These are phyloP conservation scores for Sphagnum fallax DNA, from an alignment of 228 moss, liverwort and hornwort species.

Conservation along the genomic window DNA sequence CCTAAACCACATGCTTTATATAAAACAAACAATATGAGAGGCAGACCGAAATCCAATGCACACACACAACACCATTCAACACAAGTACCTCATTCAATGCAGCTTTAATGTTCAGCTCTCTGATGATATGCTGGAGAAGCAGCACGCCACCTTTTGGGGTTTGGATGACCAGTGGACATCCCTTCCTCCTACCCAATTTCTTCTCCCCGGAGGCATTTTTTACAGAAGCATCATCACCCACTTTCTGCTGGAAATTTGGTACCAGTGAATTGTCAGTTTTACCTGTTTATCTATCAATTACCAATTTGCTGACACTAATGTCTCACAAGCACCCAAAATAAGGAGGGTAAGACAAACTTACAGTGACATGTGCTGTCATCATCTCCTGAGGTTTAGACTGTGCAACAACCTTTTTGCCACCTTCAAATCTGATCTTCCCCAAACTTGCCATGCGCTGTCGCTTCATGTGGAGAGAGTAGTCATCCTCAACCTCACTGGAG, in stretches of 20 bases:
- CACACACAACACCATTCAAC: no score
- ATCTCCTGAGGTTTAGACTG: no score
- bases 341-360: no score
- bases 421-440: conserved; percentile 7
- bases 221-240: neutral
- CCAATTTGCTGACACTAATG: no score
- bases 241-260: no score
- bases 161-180: conserved; percentile 1
- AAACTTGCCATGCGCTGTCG: conserved; percentile 12
- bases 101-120: conserved; percentile 9
- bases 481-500: neutral
- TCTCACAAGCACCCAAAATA: no score
- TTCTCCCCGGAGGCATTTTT: neutral
- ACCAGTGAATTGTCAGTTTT: no score
- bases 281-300: no score
- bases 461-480: conserved; percentile 4
- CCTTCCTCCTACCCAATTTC: conserved; percentile 2
- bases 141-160: conserved; percentile 6
- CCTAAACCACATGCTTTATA: no score
- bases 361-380: no score
- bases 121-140: conserved; percentile 8
- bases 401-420: neutral
- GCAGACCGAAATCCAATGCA: no score
- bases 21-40: no score
- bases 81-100: conserved; percentile 3